phyloP scores from a whole-genome alignment of 495 filamentous ascomycete species.

The Xylona heveae region DNA sequence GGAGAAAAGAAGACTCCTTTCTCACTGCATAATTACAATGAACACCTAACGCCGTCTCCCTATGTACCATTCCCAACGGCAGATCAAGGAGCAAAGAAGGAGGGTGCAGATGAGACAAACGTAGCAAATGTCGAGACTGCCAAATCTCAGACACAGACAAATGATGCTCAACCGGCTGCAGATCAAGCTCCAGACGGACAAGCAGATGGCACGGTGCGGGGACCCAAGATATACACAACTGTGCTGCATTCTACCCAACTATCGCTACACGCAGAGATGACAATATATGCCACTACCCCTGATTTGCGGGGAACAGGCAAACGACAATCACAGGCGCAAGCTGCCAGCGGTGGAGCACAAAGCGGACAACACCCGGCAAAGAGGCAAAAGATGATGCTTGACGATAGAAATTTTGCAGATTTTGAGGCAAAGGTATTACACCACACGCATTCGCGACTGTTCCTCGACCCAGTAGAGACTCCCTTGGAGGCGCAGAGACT shows the following conservation, averaged over 20 bases:
- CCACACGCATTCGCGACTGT: slow-evolving; percentile 49
- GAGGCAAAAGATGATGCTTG: slow-evolving; percentile 57
- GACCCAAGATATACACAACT: slow-evolving; percentile 48
- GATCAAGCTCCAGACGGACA: slow-evolving; percentile 14
- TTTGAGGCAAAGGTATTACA: slow-evolving; percentile 53
- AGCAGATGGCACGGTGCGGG: slow-evolving; percentile 13
- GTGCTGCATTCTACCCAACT: slow-evolving; percentile 73
- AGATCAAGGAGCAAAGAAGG: slow-evolving; percentile 18
- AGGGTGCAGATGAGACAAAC: slow-evolving; percentile 3
- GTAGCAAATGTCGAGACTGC: not conserved
- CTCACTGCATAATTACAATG: slow-evolving; percentile 79
- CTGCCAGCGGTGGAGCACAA: slow-evolving; percentile 16
- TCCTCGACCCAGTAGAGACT: slow-evolving; percentile 49
- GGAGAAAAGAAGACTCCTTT: slow-evolving; percentile 42
- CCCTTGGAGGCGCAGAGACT: slow-evolving; percentile 43
- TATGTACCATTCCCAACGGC: slow-evolving; percentile 61
- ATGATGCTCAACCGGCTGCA: slow-evolving; percentile 3
- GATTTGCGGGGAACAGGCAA: slow-evolving; percentile 23
- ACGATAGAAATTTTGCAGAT: slow-evolving; percentile 43
- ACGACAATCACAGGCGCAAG: slow-evolving; percentile 19
- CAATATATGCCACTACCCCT: slow-evolving; percentile 52
- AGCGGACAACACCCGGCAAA: slow-evolving; percentile 38
- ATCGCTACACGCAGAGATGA: slow-evolving; percentile 49
- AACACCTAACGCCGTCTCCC: slow-evolving; percentile 70
- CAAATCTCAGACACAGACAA: slow-evolving; percentile 14